Percentiles rank a stretch among this genome's conserved stretches.
Conservation (phyloP, 2,329 filamentous ascomycete genomes). For the Calonectria multiphialidica region DNA sequence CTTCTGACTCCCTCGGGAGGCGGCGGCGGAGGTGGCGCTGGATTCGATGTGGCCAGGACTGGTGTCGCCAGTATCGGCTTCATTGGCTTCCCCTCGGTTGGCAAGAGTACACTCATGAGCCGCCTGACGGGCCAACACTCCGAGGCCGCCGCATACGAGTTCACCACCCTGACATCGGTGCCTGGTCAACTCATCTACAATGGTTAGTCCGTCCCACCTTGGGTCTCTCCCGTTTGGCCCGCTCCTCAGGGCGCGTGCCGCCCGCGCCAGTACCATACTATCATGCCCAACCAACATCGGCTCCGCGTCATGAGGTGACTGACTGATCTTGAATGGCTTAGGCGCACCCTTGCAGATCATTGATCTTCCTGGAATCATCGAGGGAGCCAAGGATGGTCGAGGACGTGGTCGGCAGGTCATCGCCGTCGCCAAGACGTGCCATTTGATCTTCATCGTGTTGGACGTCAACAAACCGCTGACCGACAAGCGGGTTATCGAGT, state of each 20-base stretch:
- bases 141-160: slow-evolving; percentile 97
- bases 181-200: slow-evolving; percentile 97
- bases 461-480: slow-evolving; percentile 99
- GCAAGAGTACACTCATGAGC: slow-evolving; percentile 98
- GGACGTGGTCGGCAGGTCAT: slow-evolving; percentile 98
- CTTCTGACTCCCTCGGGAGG: slow-evolving; percentile 88
- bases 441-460: slow-evolving; percentile 97
- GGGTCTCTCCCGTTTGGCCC: slow-evolving; percentile 21
- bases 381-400: slow-evolving; percentile 97
- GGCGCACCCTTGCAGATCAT: slow-evolving; percentile 97
- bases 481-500: slow-evolving; percentile 95
- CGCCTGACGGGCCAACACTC: slow-evolving; percentile 95
- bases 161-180: slow-evolving; percentile 97
- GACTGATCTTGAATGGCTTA: slow-evolving; percentile 43
- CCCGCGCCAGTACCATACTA: not conserved
- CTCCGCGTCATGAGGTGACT: slow-evolving; percentile 15
- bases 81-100: slow-evolving; percentile 97
- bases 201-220: slow-evolving; percentile 58
- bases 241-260: not conserved
- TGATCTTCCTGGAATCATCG: slow-evolving; percentile 97
- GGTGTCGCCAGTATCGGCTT: slow-evolving; percentile 98
- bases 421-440: slow-evolving; percentile 97
- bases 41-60: slow-evolving; percentile 97
- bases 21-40: slow-evolving; percentile 81
- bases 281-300: slow-evolving; percentile 14